These are phyloP conservation scores for Claviceps digitariae DNA, from an alignment of 2,329 filamentous ascomycete genomes.

Conservation along the genomic window DNA sequence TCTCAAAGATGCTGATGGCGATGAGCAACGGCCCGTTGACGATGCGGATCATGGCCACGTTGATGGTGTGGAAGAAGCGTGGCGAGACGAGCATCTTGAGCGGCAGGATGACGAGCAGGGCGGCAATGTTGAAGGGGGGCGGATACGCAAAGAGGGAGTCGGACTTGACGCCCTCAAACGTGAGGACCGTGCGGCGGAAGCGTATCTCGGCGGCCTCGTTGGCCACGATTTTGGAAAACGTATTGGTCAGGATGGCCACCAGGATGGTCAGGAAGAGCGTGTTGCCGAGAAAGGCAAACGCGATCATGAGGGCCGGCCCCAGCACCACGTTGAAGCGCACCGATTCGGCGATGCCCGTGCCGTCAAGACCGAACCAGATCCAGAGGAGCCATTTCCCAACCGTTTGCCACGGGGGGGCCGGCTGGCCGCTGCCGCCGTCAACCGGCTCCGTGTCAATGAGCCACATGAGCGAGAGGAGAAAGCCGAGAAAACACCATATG, in stretches of 20 bases:
- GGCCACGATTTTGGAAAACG: conserved; percentile 55
- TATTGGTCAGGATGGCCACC: conserved; percentile 60
- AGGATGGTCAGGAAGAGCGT: conserved; percentile 63
- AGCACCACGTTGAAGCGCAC: conserved; percentile 51
- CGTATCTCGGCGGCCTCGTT: conserved; percentile 58
- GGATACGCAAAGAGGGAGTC: conserved; percentile 58
- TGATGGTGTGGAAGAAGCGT: conserved; percentile 57
- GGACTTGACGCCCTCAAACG: conserved; percentile 61
- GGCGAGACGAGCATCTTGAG: conserved; percentile 49
- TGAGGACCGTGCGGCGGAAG: conserved; percentile 57
- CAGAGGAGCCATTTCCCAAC: conserved; percentile 67
- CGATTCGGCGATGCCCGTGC: conserved; percentile 36
- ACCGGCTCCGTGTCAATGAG: conserved; percentile 26
- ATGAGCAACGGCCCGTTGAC: conserved; percentile 53
- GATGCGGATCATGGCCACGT: conserved; percentile 49
- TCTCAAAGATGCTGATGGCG: conserved; percentile 47
- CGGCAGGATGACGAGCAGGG: conserved; percentile 48
- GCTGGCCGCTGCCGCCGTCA: conserved; percentile 10
- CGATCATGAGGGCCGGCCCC: conserved; percentile 55
- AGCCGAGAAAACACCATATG: conserved; percentile 57
- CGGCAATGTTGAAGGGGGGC: conserved; percentile 57
- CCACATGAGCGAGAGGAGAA: conserved; percentile 57
- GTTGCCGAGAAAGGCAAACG: conserved; percentile 62
- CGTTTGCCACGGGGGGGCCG: conserved; percentile 26
- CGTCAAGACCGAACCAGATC: conserved; percentile 69